Base-by-base conservation (phyloP, 108 stramenopile genomes). In the Fistulifera pelliculosa region DNA sequence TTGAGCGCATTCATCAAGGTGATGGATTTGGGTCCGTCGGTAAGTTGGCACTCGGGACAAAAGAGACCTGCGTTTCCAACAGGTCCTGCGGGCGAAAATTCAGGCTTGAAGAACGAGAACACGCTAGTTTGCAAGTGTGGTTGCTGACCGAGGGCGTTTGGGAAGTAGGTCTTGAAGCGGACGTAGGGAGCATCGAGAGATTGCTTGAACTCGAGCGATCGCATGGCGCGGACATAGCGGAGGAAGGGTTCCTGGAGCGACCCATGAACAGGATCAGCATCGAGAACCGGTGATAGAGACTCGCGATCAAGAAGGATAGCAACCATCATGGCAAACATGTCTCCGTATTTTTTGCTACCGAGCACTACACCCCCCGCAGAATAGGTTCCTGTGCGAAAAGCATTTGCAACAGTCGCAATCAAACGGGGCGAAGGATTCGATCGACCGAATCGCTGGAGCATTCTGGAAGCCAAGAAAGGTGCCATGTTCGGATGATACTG, bases 381-480 rank as follows among this genome's bases (percentile, higher is more conserved):
- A 55, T 76, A 85, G 0, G 13, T 0, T n/a, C 85, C 85, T 16
- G 42, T 60, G 43, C 49, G 64, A 68, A 88, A 88, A 15, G 87
- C 87, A 52, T 51, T 15, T 41, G 74, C 47, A 51, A 66, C 27
- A 39, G 43, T 58, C 14, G 59, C 31, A 0, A 76, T 64, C 61
- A 76, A 75, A 15, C 71, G 39, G 16, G 85, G 85, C 0, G 79
- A 70, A 16, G 85, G 87, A 65, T 89, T 89, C 0, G 74, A 76
- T 42, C 76, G 69, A 14, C 77, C 77, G 49, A 83, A 70, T 41
- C 72, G 64, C 60, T 89, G 81, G 22, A 80, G 69, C 7, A 89
- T 52, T 28, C 64, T 68, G 14, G 63, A 52, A 12, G 80, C 61
- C 10, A 89, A 52, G 64, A 85, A 89, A 31, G 77, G 64, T 25